Conservation (phyloP, 352 stramenopile genomes). For the Phytophthora fragariaefolia region DNA sequence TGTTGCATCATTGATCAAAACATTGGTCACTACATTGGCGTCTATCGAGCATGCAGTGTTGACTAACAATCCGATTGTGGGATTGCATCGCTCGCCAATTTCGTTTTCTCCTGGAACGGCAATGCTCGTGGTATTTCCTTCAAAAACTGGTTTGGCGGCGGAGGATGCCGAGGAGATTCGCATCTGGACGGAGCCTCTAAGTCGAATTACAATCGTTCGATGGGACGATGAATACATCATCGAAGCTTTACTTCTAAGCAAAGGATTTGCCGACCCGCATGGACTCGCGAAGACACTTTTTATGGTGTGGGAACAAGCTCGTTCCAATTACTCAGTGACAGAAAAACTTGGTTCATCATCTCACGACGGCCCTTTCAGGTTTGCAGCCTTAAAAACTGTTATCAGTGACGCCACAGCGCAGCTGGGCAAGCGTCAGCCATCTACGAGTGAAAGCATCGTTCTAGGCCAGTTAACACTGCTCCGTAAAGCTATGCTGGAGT, state of each 20-base stretch:
- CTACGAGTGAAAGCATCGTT: neutral
- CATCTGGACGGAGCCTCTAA: constrained; percentile 35
- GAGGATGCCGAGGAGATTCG: constrained; percentile 12
- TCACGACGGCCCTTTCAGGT: constrained; percentile 13
- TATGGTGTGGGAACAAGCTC: constrained; percentile 31
- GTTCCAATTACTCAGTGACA: neutral
- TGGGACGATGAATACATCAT: constrained; percentile 39
- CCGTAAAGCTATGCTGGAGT: constrained; percentile 7
- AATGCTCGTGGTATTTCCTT: constrained; percentile 40
- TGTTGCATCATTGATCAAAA: constrained; percentile 30
- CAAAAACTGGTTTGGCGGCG: neutral
- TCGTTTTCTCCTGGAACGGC: constrained; percentile 45
- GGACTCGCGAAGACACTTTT: constrained; percentile 29
- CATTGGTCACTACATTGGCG: constrained; percentile 31
- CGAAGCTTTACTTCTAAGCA: constrained; percentile 42
- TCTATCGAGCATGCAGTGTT: constrained; percentile 48
- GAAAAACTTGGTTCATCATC: neutral
- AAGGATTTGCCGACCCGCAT: constrained; percentile 25
- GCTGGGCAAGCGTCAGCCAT: neutral
- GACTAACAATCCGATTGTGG: constrained; percentile 36
- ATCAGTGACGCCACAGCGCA: constrained; percentile 7
- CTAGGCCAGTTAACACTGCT: constrained; percentile 3
- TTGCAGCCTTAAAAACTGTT: constrained; percentile 21
- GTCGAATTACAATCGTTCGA: constrained; percentile 38
- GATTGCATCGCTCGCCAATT: constrained; percentile 40